These are phyloP conservation scores for Tirmania nivea DNA, from an alignment of 495 filamentous ascomycete species.

Conservation along the genomic window DNA sequence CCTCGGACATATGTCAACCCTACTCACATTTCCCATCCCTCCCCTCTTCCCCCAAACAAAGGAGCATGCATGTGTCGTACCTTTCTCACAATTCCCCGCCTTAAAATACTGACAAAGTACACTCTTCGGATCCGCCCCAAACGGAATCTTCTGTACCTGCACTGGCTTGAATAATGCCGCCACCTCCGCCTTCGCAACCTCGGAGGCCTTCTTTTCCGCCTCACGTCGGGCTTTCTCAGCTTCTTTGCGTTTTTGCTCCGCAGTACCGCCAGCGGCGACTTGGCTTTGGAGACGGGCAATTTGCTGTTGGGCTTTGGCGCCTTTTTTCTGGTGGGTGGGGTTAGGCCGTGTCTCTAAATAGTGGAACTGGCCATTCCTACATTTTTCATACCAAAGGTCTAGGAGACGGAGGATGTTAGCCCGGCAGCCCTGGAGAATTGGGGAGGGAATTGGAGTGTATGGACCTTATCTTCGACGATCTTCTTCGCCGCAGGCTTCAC, in stretches of 20 bases:
- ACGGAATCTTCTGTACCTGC: slow-evolving; percentile 87
- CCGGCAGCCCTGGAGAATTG: too few species aligned
- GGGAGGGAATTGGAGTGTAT: neutral
- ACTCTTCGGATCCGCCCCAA: slow-evolving; percentile 95
- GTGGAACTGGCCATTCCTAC: slow-evolving; percentile 24
- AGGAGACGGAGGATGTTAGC: neutral
- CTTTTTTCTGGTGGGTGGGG: slow-evolving; percentile 51
- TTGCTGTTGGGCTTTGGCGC: slow-evolving; percentile 62
- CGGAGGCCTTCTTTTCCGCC: slow-evolving; percentile 61
- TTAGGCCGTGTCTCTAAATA: slow-evolving; percentile 5
- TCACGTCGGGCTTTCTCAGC: slow-evolving; percentile 72
- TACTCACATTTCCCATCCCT: neutral
- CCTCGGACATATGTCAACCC: neutral
- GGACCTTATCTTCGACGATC: slow-evolving; percentile 62
- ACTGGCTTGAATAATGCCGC: slow-evolving; percentile 84
- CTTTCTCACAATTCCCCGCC: slow-evolving; percentile 93
- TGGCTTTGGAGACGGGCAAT: slow-evolving; percentile 63
- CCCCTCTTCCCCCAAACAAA: neutral
- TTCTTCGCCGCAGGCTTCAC: slow-evolving; percentile 48
- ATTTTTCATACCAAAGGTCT: slow-evolving; percentile 98
- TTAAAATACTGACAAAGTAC: slow-evolving; percentile 93
- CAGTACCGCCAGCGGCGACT: slow-evolving; percentile 44
- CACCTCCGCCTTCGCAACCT: slow-evolving; percentile 57
- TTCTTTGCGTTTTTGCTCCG: slow-evolving; percentile 70
- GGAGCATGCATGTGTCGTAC: slow-evolving; percentile 1